phyloP scores from a whole-genome alignment of 2,329 filamentous ascomycete species.

The Curvularia lunata region DNA sequence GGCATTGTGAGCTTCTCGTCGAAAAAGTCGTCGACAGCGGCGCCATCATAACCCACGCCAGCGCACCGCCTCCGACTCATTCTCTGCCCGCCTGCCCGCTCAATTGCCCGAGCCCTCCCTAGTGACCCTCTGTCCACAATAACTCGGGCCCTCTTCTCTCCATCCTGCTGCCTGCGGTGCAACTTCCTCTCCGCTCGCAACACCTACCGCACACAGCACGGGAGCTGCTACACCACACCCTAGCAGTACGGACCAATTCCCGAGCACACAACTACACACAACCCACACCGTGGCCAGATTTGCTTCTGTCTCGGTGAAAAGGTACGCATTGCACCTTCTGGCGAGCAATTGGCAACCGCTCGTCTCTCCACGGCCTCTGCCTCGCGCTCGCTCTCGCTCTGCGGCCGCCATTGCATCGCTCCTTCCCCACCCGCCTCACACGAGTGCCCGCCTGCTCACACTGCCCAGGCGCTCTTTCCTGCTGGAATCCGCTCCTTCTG shows the following conservation, averaged over 20 bases:
- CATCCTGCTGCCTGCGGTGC: slow-evolving; percentile 26
- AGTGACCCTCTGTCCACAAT: slow-evolving; percentile 21
- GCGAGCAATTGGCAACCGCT: slow-evolving; percentile 17
- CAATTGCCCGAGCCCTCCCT: slow-evolving; percentile 27
- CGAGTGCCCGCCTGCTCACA: slow-evolving; percentile 23
- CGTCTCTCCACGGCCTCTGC: too few relatives aligned
- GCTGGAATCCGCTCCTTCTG: slow-evolving; percentile 29
- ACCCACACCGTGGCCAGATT: slow-evolving; percentile 38
- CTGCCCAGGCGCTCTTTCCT: slow-evolving; percentile 29
- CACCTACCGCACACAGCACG: slow-evolving; percentile 33
- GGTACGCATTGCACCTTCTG: slow-evolving; percentile 30
- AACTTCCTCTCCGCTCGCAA: slow-evolving; percentile 16
- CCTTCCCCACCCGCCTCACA: slow-evolving; percentile 20
- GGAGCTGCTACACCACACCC: slow-evolving; percentile 36
- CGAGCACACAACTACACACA: slow-evolving; percentile 20
- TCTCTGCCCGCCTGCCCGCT: not conserved
- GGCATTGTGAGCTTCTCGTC: slow-evolving; percentile 18
- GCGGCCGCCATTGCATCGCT: too few relatives aligned
- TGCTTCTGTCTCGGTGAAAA: slow-evolving; percentile 40
- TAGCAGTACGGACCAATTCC: slow-evolving; percentile 43
- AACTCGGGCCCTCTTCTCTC: slow-evolving; percentile 11
- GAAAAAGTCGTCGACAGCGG: slow-evolving; percentile 35
- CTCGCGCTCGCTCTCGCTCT: too few relatives aligned
- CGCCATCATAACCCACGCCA: slow-evolving; percentile 33
- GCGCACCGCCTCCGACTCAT: slow-evolving; percentile 27